These are phyloP conservation scores for Smithsoniella earleae DNA, from an alignment of 163 green algal genomes.

Conservation along the genomic window DNA sequence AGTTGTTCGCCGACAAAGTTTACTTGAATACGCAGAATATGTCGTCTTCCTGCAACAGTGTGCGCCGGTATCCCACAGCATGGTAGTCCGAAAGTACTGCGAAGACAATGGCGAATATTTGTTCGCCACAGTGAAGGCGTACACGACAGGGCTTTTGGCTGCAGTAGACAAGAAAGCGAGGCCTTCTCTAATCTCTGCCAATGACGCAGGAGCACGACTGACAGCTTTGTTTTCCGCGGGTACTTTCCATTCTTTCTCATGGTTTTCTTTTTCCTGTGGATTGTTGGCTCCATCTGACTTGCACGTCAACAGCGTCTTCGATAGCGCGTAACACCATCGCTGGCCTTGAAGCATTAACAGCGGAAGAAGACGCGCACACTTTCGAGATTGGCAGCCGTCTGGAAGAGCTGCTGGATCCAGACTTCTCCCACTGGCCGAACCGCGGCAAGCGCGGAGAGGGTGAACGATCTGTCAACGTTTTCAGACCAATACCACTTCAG, in stretches of 20 bases:
- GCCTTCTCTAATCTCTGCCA: neutral
- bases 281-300: no score
- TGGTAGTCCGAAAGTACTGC: neutral
- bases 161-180: constrained; percentile 1
- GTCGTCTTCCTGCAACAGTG: constrained; percentile 11
- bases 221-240: constrained; percentile 3
- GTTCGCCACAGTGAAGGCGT: constrained; percentile 1
- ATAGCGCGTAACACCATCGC: neutral
- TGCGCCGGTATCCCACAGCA: neutral
- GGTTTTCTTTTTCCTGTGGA: no score
- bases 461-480: neutral
- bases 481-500: constrained; percentile 9
- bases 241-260: no score
- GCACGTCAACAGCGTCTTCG: no score
- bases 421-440: constrained; percentile 18
- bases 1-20: constrained; percentile 1
- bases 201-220: neutral
- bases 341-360: no score
- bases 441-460: neutral
- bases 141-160: neutral
- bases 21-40: constrained; percentile 1
- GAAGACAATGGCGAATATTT: constrained; percentile 21
- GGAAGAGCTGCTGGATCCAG: constrained; percentile 16
- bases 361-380: neutral
- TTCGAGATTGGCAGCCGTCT: constrained; percentile 2